These are phyloP conservation scores for Leccinum solheimii DNA, from an alignment of 1,284 basidiomycete species.

Conservation along the genomic window DNA sequence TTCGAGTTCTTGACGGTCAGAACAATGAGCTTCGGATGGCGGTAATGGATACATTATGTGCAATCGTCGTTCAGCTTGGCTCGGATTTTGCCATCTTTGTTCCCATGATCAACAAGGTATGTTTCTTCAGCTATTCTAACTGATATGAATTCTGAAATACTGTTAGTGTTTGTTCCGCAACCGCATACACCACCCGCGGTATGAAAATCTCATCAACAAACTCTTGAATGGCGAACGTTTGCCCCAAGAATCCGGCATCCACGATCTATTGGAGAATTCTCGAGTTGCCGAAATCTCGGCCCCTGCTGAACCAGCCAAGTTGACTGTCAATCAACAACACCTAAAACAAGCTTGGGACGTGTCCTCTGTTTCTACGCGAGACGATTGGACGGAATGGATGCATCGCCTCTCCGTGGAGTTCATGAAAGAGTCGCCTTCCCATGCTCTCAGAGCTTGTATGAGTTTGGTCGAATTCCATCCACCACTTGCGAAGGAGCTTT, in stretches of 20 bases:
- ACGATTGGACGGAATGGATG: constrained; percentile 98
- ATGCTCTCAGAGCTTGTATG: constrained; percentile 95
- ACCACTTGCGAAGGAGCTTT: constrained; percentile 91
- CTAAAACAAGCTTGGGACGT: constrained; percentile 98
- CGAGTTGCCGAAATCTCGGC: constrained; percentile 71
- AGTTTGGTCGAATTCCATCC: constrained; percentile 91
- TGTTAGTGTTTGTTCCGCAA: constrained; percentile 74
- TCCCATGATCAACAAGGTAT: constrained; percentile 93
- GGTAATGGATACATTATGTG: constrained; percentile 93
- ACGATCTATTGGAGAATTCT: constrained; percentile 64
- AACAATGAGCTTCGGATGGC: constrained; percentile 84
- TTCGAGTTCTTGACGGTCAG: constrained; percentile 80
- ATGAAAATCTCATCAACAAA: constrained; percentile 88
- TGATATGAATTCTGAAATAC: constrained; percentile 6
- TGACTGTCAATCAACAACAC: constrained; percentile 97
- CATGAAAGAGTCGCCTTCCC: constrained; percentile 98
- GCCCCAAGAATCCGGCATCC: constrained; percentile 69
- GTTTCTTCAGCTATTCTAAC: constrained; percentile 4
- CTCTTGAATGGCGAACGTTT: constrained; percentile 91
- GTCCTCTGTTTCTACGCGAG: constrained; percentile 74
- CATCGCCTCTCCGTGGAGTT: constrained; percentile 92
- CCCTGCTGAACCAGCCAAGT: constrained; percentile 82
- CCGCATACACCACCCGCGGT: constrained; percentile 81
- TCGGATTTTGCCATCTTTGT: constrained; percentile 98
- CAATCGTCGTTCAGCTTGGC: constrained; percentile 90